phyloP scores from a whole-genome alignment of 1,284 basidiomycete genomes.

The Athelia sp. region DNA sequence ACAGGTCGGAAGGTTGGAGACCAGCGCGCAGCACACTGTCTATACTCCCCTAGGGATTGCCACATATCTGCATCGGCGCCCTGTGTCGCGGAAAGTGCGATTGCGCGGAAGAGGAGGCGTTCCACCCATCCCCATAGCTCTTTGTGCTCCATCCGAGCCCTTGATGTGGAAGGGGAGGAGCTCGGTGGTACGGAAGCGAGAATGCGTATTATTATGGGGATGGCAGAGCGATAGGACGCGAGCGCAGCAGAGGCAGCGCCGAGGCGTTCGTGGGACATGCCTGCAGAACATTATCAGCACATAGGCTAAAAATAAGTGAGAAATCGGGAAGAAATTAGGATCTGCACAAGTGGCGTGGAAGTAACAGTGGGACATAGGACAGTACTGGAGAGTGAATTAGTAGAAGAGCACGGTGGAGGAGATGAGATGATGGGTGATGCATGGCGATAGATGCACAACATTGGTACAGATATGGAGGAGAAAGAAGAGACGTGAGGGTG shows the following conservation, averaged over 20 bases:
- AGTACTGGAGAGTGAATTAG: too few species aligned
- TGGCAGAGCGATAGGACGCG: too few species aligned
- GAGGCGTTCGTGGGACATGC: slow-evolving; percentile 45
- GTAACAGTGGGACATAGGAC: too few species aligned
- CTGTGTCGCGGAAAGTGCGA: slow-evolving; percentile 47
- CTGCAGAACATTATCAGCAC: slow-evolving; percentile 26
- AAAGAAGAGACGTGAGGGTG: slow-evolving; percentile 9
- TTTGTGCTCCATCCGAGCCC: slow-evolving; percentile 34
- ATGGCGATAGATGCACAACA: background rate
- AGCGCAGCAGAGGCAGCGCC: too few species aligned
- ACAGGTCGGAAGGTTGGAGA: slow-evolving; percentile 67
- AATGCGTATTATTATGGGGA: background rate
- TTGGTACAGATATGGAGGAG: slow-evolving; percentile 3
- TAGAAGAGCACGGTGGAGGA: slow-evolving; percentile 2
- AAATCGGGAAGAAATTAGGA: too few species aligned
- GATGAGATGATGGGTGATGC: slow-evolving; percentile 5
- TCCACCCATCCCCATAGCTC: slow-evolving; percentile 82
- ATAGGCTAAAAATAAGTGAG: too few species aligned
- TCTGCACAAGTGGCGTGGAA: too few species aligned
- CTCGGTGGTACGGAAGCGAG: background rate
- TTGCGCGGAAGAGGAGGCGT: slow-evolving; percentile 62
- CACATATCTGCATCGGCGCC: slow-evolving; percentile 39
- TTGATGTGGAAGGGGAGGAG: slow-evolving; percentile 7
- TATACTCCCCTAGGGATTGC: slow-evolving; percentile 61
- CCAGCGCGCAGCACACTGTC: slow-evolving; percentile 63